phyloP scores from a whole-genome alignment of 306 rosid species.

The Prunus campanulata region DNA sequence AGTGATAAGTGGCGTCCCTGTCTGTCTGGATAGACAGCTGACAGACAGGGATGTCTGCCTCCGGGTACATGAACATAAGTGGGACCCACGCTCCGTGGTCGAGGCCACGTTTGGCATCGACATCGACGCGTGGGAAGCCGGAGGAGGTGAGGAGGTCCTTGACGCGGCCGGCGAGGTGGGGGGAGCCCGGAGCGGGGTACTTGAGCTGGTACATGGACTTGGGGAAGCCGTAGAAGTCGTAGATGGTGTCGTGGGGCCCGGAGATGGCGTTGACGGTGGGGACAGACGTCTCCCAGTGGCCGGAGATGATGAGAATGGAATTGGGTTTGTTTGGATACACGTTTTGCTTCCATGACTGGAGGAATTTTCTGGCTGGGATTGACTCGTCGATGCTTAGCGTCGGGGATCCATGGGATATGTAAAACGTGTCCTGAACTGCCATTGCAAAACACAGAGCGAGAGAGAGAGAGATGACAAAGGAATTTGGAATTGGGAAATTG shows the following conservation, averaged over 20 bases:
- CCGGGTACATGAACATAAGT: conserved; percentile 77
- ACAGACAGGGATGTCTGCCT: conserved; percentile 79
- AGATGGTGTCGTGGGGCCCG: conserved; percentile 50
- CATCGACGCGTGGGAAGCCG: conserved; percentile 50
- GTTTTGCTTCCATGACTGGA: conserved; percentile 47
- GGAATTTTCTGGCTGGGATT: conserved; percentile 46
- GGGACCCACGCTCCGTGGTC: conserved; percentile 97
- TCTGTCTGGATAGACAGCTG: conserved; percentile 68
- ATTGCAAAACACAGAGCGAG: neutral
- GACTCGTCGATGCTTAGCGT: conserved; percentile 57
- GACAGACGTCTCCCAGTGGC: conserved; percentile 58
- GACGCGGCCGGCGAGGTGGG: conserved; percentile 58
- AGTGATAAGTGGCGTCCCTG: conserved; percentile 55
- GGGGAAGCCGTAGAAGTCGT: conserved; percentile 81
- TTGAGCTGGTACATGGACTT: conserved; percentile 65
- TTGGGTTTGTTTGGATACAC: conserved; percentile 30
- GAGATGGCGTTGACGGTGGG: conserved; percentile 55
- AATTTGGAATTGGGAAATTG: neutral
- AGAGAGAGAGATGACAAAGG: too few species aligned
- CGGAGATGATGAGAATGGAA: conserved; percentile 58
- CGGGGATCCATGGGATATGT: conserved; percentile 71
- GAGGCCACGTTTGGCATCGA: conserved; percentile 63
- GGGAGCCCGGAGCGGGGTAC: conserved; percentile 88
- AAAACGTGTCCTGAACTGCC: conserved; percentile 48
- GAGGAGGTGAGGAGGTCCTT: conserved; percentile 52